A percentile compares a stretch with the other conserved stretches of the same genome.
Evolutionary conservation across 208 protist genomes (phyloP).

Genomic region (Porcisia deanei): DNA sequence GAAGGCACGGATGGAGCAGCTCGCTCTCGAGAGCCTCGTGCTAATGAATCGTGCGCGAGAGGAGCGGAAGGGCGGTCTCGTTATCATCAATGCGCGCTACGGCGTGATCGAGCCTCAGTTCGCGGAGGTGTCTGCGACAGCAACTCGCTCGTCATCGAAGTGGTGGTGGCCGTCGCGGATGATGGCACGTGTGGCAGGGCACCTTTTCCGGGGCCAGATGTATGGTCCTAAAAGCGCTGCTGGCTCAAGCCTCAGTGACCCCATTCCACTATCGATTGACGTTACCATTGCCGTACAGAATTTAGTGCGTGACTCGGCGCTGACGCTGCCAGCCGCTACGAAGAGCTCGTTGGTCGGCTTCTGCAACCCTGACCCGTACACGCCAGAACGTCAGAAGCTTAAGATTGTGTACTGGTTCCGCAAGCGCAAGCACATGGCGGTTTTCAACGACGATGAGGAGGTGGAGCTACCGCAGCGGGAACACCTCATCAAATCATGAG

Average conservation of each 20-base stretch:
- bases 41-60: conserved; percentile 52
- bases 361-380: conserved; percentile 87
- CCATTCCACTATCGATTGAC: conserved; percentile 69
- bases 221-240: neutral
- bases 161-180: conserved; percentile 35
- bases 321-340: conserved; percentile 67
- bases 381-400: conserved; percentile 77
- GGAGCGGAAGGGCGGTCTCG: conserved; percentile 72
- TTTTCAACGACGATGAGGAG: conserved; percentile 69
- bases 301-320: conserved; percentile 76
- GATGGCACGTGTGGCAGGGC: conserved; percentile 18
- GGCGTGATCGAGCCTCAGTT: conserved; percentile 75
- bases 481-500: conserved; percentile 38
- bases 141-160: neutral
- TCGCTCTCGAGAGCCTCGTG: conserved; percentile 54
- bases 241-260: conserved; percentile 21
- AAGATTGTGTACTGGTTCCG: conserved; percentile 89
- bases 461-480: conserved; percentile 76
- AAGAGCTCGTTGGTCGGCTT: conserved; percentile 82
- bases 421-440: conserved; percentile 65
- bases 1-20: conserved; percentile 70
- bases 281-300: conserved; percentile 89
- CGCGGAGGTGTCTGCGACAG: conserved; percentile 32
- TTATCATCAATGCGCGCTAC: conserved; percentile 88
- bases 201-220: conserved; percentile 17